Percentiles rank a stretch among this genome's conserved stretches.
Conservation (phyloP, 225 moss, liverwort and hornwort species). For the Pleurozium schreberi region DNA sequence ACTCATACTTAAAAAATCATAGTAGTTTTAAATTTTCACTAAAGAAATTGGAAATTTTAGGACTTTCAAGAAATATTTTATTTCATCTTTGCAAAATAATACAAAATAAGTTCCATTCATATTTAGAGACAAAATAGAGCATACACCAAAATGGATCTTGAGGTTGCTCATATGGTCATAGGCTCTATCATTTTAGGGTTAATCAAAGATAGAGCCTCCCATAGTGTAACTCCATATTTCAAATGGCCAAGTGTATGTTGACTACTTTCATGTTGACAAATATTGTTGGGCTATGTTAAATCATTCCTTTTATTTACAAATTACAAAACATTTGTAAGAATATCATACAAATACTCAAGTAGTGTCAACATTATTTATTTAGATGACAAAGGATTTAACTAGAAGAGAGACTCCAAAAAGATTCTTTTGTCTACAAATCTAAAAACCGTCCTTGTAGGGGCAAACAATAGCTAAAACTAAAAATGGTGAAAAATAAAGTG, state of each 20-base stretch:
- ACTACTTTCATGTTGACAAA: not conserved
- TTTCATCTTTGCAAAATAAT: not conserved
- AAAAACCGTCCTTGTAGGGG: rapidly evolving
- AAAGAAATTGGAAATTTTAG: not conserved
- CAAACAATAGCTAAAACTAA: not conserved
- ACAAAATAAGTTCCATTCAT: not conserved
- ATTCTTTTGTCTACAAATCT: not conserved
- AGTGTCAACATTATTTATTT: not conserved
- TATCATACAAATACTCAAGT: not conserved
- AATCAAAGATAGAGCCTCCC: not conserved
- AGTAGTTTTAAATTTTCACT: not conserved
- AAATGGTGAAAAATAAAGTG: not conserved
- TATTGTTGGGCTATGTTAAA: not conserved
- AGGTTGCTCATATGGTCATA: no score
- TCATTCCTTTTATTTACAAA: not conserved
- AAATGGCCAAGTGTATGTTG: not conserved
- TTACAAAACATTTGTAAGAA: not conserved
- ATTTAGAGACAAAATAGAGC: not conserved
- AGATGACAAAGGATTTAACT: not conserved
- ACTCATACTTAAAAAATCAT: not conserved
- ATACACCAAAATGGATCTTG: not conserved
- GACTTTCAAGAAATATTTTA: not conserved
- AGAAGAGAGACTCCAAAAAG: not conserved
- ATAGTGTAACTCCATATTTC: not conserved
- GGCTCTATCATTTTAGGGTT: rapidly evolving